Evolutionary conservation across 805 yeast genomes (phyloP).

Genomic region (Nematodospora valgi): DNA sequence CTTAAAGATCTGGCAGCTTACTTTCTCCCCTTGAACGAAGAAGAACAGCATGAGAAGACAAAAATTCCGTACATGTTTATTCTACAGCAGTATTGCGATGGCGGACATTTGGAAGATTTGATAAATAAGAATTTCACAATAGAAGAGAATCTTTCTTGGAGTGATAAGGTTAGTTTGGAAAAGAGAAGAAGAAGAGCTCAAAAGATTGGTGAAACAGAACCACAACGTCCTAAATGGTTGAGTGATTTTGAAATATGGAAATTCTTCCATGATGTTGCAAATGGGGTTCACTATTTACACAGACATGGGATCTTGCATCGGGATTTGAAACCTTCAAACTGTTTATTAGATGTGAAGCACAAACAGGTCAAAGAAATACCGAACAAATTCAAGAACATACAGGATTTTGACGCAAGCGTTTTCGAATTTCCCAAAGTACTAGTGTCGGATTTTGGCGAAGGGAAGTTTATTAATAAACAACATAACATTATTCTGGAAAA

Average conservation of each 20-base stretch:
- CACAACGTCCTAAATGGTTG: constrained; percentile 28
- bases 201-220: constrained; percentile 9
- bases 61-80: constrained; percentile 71
- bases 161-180: constrained; percentile 26
- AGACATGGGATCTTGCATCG: constrained; percentile 76
- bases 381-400: constrained; percentile 1
- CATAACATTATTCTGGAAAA: constrained; percentile 10
- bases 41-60: constrained; percentile 1
- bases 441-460: constrained; percentile 89
- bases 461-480: constrained; percentile 64
- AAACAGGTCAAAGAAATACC: not conserved
- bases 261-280: constrained; percentile 62
- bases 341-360: constrained; percentile 51
- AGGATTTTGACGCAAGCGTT: constrained; percentile 15
- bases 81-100: constrained; percentile 82
- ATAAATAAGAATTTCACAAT: constrained; percentile 20
- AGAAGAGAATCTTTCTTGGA: constrained; percentile 20
- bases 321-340: constrained; percentile 86
- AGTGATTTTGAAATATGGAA: constrained; percentile 61
- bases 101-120: constrained; percentile 80
- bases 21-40: constrained; percentile 14
- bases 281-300: constrained; percentile 73
- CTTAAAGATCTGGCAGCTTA: constrained; percentile 44
- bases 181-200: constrained; percentile 19
- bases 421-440: constrained; percentile 59